phyloP scores from a whole-genome alignment of 2,329 filamentous ascomycete species.

The Leptodontidium sp. region DNA sequence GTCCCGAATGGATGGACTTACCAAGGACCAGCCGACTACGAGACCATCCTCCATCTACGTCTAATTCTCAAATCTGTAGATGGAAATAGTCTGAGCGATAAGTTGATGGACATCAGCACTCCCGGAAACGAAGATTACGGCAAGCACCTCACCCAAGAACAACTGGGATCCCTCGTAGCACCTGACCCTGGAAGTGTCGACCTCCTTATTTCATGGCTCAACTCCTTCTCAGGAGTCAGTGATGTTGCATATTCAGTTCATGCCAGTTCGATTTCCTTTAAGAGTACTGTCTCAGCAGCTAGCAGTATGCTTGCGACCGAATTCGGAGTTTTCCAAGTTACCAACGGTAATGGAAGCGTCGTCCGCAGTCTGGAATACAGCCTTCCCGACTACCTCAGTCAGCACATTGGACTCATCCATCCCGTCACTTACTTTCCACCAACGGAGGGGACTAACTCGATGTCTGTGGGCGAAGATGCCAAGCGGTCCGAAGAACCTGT shows the following conservation, averaged over 20 bases:
- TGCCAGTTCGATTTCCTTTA: slow-evolving; percentile 33
- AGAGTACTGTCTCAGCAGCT: slow-evolving; percentile 38
- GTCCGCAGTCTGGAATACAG: slow-evolving; percentile 52
- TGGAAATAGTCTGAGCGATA: slow-evolving; percentile 13
- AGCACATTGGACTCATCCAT: slow-evolving; percentile 50
- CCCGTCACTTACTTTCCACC: slow-evolving; percentile 51
- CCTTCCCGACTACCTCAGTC: slow-evolving; percentile 46
- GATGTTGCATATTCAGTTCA: slow-evolving; percentile 15
- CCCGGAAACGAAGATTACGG: slow-evolving; percentile 57
- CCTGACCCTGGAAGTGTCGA: slow-evolving; percentile 49
- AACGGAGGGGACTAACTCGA: neutral
- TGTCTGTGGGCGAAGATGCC: neutral
- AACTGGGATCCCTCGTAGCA: slow-evolving; percentile 53
- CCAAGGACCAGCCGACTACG: slow-evolving; percentile 8
- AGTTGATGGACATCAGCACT: slow-evolving; percentile 41
- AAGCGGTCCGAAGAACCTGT: neutral
- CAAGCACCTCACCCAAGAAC: slow-evolving; percentile 54
- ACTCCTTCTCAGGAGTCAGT: slow-evolving; percentile 33
- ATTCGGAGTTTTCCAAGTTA: slow-evolving; percentile 40
- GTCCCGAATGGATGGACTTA: slow-evolving; percentile 22
- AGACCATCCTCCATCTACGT: slow-evolving; percentile 21
- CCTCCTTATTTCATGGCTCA: slow-evolving; percentile 53
- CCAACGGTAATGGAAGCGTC: slow-evolving; percentile 30
- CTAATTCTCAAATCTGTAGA: slow-evolving; percentile 18
- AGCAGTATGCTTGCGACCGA: slow-evolving; percentile 40